Evolutionary conservation across 176 grass and related monocot genomes (phyloP), one percentile per base, ranked within the genome.

Genomic region (Hordeum marinum): DNA sequence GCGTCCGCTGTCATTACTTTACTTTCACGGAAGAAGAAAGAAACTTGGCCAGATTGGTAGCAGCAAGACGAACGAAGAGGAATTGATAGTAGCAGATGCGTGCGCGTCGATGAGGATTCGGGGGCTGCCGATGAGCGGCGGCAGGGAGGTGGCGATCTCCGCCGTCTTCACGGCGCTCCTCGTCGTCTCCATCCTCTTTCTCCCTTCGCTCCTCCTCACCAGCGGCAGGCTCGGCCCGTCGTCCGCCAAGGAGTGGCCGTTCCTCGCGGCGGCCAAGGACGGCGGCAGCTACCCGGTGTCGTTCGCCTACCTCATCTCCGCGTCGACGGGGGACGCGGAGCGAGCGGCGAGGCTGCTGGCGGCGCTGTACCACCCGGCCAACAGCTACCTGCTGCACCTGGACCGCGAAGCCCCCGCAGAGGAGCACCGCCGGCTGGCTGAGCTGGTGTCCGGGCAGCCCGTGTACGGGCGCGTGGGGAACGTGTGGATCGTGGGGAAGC

Each of bases 251-350:
- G 20, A 18, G 26, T 68, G 80, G 84, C 59, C 66, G 2, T 79
- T 83, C 79, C 61, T 83, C 35, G 23, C 74, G 20, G 35, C 73
- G 21, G 4, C 65, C 32, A 14, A 60, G 55, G 27, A 18, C 20
- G 25, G 8, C 17, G 35, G 25, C 6, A 58, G 11, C 11, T 99
- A 96, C 74, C 93, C 93, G 1, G 96, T 92, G 45, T 81, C 82
- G 69, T 99, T 99, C 68, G 96, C 96, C 37, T 99, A 99, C 84
- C 96, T 96, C 14, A 88, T 99, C 88, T 99, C 96, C 5, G 94
- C 94, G 25, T 88, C 96, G 5, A 58, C 87, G 36, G 96, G 96
- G 13, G 96, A 94, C 80, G 90, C 92, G 37, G 20, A 32, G 54
- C 65, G 90, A 23, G 85, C 94, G 15, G 72, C 84, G 83, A 76